Percentiles rank a stretch among this genome's conserved stretches.
phyloP scores from a whole-genome alignment of 495 filamentous ascomycete species.

The Aspergillus baeticus region DNA sequence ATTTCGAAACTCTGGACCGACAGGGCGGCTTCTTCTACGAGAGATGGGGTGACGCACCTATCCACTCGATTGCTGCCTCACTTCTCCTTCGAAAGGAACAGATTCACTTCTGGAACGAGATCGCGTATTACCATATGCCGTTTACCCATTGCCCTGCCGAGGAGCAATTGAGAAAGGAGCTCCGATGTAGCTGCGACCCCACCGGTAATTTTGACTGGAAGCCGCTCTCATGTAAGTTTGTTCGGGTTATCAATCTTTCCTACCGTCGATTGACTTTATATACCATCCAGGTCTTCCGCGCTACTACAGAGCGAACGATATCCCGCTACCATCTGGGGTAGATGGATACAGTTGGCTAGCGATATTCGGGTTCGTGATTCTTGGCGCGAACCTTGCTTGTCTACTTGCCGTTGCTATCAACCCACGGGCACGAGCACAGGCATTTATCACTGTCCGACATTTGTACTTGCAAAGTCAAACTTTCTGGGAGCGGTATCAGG shows the following conservation, averaged over 20 bases:
- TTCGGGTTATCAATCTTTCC: not conserved
- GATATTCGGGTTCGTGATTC: constrained; percentile 20
- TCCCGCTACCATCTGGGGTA: constrained; percentile 80
- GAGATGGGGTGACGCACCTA: constrained; percentile 87
- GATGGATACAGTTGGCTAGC: constrained; percentile 58
- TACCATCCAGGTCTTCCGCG: constrained; percentile 64
- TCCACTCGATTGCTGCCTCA: constrained; percentile 90
- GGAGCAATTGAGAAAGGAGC: constrained; percentile 73
- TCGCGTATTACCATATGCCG: constrained; percentile 97
- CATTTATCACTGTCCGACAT: constrained; percentile 1
- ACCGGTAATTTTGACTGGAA: constrained; percentile 99
- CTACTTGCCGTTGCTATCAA: constrained; percentile 21
- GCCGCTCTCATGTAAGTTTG: constrained; percentile 81
- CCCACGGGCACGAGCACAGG: constrained; percentile 22
- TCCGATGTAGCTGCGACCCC: constrained; percentile 92
- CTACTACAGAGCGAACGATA: constrained; percentile 77
- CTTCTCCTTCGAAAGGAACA: constrained; percentile 86
- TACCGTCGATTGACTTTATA: constrained; percentile 2
- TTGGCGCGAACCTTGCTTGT: constrained; percentile 18
- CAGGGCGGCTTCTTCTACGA: constrained; percentile 94
- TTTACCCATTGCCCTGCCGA: constrained; percentile 96
- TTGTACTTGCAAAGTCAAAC: constrained; percentile 11
- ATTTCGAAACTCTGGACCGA: constrained; percentile 73
- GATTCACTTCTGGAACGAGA: constrained; percentile 98
- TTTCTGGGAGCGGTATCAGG: constrained; percentile 16